phyloP scores from a whole-genome alignment of 129 eudicot species.

The Flaveria trinervia region DNA sequence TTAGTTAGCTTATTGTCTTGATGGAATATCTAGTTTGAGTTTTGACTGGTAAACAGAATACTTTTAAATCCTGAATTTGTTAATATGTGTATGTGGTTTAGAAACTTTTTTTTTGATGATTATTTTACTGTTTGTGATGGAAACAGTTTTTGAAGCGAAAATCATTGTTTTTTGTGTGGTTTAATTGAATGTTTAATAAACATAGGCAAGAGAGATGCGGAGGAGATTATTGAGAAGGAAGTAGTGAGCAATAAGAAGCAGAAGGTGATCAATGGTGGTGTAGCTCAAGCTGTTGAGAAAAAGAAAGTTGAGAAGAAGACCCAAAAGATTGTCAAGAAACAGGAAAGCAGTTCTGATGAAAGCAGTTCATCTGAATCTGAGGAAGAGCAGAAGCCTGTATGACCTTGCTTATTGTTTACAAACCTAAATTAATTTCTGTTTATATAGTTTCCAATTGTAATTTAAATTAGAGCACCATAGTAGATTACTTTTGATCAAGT shows the following conservation, averaged over 20 bases:
- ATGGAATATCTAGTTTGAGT: neutral
- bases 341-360: slow-evolving; percentile 30
- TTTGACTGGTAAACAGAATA: neutral
- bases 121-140: neutral
- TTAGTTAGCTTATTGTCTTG: neutral
- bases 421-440: neutral
- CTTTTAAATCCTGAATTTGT: neutral
- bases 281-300: slow-evolving; percentile 35
- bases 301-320: slow-evolving; percentile 35
- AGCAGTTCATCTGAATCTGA: slow-evolving; percentile 38
- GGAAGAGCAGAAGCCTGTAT: slow-evolving; percentile 36
- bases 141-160: neutral
- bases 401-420: neutral
- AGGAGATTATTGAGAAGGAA: slow-evolving; percentile 41
- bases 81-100: neutral
- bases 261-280: slow-evolving; percentile 37
- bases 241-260: slow-evolving; percentile 44
- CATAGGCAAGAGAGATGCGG: slow-evolving; percentile 43
- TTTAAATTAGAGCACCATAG: neutral
- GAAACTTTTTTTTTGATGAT: neutral
- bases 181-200: neutral
- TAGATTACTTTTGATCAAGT: neutral
- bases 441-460: neutral
- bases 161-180: neutral
- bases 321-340: slow-evolving; percentile 33